phyloP scores from a whole-genome alignment of 176 grass and related monocot species.

The Avena atlantica region DNA sequence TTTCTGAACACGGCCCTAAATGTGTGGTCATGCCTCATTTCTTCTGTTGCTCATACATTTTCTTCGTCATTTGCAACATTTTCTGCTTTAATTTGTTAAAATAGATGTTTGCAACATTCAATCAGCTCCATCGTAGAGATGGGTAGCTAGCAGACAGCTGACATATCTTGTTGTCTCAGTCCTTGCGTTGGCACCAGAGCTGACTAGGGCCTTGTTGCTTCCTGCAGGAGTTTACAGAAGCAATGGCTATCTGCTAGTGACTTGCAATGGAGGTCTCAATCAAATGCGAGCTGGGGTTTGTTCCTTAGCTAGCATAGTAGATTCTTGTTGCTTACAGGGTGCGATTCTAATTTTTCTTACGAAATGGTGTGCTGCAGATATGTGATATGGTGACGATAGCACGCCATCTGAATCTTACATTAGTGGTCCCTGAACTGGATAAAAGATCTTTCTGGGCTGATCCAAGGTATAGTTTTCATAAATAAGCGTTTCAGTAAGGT shows the following conservation, averaged over 20 bases:
- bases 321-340: background rate
- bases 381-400: slow-evolving; percentile 99
- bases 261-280: slow-evolving; percentile 94
- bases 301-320: slow-evolving; percentile 21
- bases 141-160: background rate
- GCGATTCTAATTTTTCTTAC: background rate
- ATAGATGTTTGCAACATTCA: slow-evolving; percentile 1
- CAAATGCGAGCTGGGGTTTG: slow-evolving; percentile 96
- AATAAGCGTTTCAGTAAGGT: background rate
- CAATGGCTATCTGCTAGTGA: slow-evolving; percentile 83
- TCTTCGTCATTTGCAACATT: background rate
- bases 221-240: slow-evolving; percentile 84
- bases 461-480: slow-evolving; percentile 65
- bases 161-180: slow-evolving; percentile 21
- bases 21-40: slow-evolving; percentile 12
- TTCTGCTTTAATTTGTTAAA: background rate
- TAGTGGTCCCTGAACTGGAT: slow-evolving; percentile 93
- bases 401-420: slow-evolving; percentile 78
- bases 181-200: background rate
- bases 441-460: slow-evolving; percentile 98
- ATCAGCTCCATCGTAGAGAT: background rate
- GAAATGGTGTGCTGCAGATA: slow-evolving; percentile 65
- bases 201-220: slow-evolving; percentile 22
- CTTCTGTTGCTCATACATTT: background rate
- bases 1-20: slow-evolving; percentile 18